A percentile compares a stretch with the other conserved stretches of the same genome.
phyloP scores from a whole-genome alignment of 257 asterid genomes.

The Scutellaria barbata region DNA sequence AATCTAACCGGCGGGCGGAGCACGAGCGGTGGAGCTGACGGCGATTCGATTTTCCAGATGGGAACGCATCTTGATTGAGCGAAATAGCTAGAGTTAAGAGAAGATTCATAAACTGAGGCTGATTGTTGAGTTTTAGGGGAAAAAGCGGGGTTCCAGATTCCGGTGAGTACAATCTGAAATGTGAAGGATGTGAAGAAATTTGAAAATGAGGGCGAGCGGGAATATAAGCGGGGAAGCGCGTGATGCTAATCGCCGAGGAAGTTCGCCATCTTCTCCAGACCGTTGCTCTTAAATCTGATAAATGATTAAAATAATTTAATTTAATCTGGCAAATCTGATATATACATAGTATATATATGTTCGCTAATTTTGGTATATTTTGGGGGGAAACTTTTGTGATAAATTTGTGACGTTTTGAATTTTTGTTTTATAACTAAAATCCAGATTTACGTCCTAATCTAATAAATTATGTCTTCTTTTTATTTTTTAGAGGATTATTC shows the following conservation, averaged over 20 bases:
- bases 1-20: constrained; percentile 41
- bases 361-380: no score
- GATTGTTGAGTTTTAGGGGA: constrained; percentile 4
- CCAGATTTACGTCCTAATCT: no score
- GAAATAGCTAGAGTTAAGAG: constrained; percentile 26
- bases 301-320: background rate
- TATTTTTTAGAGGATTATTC: no score
- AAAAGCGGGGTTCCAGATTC: constrained; percentile 19
- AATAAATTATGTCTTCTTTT: no score
- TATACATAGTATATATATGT: no score
- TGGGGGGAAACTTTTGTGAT: no score
- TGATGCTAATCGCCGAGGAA: constrained; percentile 33
- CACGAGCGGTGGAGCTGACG: constrained; percentile 33
- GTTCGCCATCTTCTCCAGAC: constrained; percentile 8
- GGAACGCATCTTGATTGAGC: constrained; percentile 38
- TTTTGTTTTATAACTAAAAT: no score
- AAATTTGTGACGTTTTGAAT: no score
- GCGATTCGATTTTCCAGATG: constrained; percentile 43
- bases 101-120: constrained; percentile 32
- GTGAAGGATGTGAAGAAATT: constrained; percentile 15
- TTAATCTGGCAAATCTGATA: no score
- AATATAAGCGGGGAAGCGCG: constrained; percentile 42
- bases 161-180: constrained; percentile 19
- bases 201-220: constrained; percentile 46
- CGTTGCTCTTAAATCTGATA: constrained; percentile 16